These are phyloP conservation scores for Capsella bursapastoris DNA, from an alignment of 345 rosid genomes.

Conservation along the genomic window DNA sequence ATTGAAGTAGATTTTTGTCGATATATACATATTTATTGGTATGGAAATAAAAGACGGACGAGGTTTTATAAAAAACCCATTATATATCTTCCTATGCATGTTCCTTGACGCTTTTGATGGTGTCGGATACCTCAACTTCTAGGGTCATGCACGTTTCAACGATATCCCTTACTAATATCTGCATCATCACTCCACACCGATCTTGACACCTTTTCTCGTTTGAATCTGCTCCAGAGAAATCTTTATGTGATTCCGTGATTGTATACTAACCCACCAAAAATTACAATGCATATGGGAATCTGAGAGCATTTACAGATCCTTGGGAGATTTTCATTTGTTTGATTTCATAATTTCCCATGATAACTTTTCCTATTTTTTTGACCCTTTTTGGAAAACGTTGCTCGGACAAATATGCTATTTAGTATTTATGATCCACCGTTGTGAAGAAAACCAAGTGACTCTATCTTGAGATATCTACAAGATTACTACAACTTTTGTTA, in stretches of 20 bases:
- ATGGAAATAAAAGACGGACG: slow-evolving; percentile 18
- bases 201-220: background rate
- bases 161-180: background rate
- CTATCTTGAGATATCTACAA: no score
- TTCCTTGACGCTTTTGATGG: background rate
- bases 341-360: no score
- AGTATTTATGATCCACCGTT: no score
- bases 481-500: no score
- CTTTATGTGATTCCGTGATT: no score
- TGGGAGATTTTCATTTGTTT: background rate
- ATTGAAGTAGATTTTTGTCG: slow-evolving; percentile 3
- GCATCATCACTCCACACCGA: background rate
- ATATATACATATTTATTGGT: background rate
- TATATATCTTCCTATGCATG: no score
- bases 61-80: background rate
- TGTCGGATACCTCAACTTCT: background rate
- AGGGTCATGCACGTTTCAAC: background rate
- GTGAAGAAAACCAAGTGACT: no score
- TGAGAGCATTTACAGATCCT: background rate
- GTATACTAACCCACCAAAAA: no score
- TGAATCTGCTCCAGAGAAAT: background rate
- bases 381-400: no score
- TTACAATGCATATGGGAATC: background rate
- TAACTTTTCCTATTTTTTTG: no score
- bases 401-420: no score